Conservation (phyloP, 2,329 filamentous ascomycete species). For the Cryphonectria naterciae region DNA sequence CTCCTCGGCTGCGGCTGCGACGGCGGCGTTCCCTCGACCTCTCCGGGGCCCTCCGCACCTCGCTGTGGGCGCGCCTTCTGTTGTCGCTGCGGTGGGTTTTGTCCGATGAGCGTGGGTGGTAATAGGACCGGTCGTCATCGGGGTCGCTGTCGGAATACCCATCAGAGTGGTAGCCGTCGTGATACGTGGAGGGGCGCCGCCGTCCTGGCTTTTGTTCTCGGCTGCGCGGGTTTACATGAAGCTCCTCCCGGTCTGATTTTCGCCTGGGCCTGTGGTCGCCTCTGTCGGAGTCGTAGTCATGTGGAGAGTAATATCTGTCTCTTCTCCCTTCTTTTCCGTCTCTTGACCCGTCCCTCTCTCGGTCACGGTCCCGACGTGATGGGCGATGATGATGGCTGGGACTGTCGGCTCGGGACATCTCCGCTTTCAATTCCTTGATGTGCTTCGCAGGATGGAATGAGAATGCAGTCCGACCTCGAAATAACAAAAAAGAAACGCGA, state of each 20-base stretch:
- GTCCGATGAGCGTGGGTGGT: conserved; percentile 14
- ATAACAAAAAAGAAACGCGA: too few species aligned
- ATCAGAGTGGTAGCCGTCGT: conserved; percentile 20
- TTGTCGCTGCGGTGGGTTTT: background rate
- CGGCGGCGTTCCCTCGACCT: background rate
- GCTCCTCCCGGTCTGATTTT: background rate
- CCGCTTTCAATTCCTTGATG: background rate
- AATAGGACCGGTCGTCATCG: conserved; percentile 12
- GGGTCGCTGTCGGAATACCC: conserved; percentile 22
- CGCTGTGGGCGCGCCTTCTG: conserved; percentile 17
- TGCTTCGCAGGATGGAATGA: background rate
- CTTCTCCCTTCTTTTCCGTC: background rate
- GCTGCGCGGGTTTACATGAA: conserved; percentile 13
- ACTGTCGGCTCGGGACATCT: conserved; percentile 8
- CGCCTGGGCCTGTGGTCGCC: background rate
- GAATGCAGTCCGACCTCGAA: background rate
- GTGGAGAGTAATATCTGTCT: conserved; percentile 15
- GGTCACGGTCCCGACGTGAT: conserved; percentile 17
- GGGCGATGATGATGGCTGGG: conserved; percentile 7
- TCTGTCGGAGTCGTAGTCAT: conserved; percentile 2
- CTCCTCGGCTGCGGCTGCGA: background rate
- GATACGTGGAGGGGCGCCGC: conserved; percentile 17
- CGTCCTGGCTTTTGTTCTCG: conserved; percentile 7
- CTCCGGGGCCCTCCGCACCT: conserved; percentile 8
- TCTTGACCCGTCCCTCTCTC: conserved; percentile 6